Percentiles rank a stretch among this genome's conserved stretches.
These are phyloP conservation scores for Pseudogymnoascus pannorum DNA, from an alignment of 2,329 filamentous ascomycete species.

Conservation along the genomic window DNA sequence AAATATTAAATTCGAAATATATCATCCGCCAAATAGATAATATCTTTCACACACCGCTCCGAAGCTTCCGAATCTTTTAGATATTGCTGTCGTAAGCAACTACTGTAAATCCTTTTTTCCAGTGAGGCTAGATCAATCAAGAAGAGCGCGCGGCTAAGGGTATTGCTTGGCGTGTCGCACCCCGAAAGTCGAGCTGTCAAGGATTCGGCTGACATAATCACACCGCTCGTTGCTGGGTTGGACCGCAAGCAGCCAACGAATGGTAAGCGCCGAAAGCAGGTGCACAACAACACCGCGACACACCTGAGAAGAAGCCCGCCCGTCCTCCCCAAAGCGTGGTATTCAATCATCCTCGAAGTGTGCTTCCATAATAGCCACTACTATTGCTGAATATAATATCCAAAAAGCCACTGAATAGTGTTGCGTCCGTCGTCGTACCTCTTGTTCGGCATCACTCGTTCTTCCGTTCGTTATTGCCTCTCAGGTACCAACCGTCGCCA, in stretches of 20 bases:
- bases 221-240: not conserved
- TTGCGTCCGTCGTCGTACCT: conserved; percentile 4
- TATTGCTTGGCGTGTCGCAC: not conserved
- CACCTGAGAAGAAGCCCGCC: conserved; percentile 8
- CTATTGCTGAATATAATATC: conserved; percentile 8
- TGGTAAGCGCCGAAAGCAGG: conserved; percentile 10
- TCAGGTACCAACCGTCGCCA: conserved; percentile 1
- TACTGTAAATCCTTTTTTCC: not conserved
- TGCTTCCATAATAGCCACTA: conserved; percentile 7
- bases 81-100: not conserved
- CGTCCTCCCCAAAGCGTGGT: not conserved
- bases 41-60: not conserved
- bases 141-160: conserved; percentile 5
- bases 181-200: not conserved
- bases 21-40: not conserved
- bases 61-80: not conserved
- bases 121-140: not conserved
- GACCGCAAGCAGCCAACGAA: conserved; percentile 9
- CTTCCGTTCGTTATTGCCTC: conserved; percentile 5
- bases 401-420: conserved; percentile 6
- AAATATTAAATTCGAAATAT: not conserved
- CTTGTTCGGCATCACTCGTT: conserved; percentile 6
- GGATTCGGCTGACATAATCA: conserved; percentile 8
- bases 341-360: not conserved
- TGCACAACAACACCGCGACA: conserved; percentile 10